These are phyloP conservation scores for Antitrichia curtipendula DNA, from an alignment of 225 moss, liverwort and hornwort genomes.

Conservation along the genomic window DNA sequence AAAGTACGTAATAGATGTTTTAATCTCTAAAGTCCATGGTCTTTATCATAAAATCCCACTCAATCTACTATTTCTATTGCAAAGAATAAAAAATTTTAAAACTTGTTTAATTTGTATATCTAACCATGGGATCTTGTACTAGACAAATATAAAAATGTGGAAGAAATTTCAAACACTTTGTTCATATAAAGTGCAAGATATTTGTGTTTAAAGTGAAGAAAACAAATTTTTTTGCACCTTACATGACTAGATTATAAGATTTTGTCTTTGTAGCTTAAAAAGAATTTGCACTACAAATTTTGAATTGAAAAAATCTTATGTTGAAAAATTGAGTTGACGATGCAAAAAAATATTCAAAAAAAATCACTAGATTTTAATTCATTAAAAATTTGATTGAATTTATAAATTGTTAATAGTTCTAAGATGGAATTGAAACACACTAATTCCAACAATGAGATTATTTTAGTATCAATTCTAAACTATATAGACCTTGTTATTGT, in stretches of 20 bases:
- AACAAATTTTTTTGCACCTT: neutral
- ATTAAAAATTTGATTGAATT: too few relatives aligned
- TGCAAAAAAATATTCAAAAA: neutral
- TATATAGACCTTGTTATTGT: neutral
- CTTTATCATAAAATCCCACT: neutral
- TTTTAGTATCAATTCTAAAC: neutral
- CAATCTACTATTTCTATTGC: neutral
- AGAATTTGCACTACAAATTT: neutral
- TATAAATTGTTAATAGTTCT: too few relatives aligned
- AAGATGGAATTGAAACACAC: neutral
- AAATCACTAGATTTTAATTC: neutral
- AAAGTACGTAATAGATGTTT: neutral
- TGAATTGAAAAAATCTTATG: neutral
- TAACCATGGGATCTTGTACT: neutral
- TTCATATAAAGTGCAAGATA: neutral
- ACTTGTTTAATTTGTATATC: neutral
- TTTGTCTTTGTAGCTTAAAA: neutral
- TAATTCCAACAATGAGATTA: neutral
- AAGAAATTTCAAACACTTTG: neutral
- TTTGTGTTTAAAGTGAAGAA: neutral
- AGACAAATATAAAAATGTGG: neutral
- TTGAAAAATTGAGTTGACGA: neutral
- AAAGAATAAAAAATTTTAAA: neutral
- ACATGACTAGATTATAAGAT: neutral
- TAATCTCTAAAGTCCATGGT: neutral